phyloP scores from a whole-genome alignment of 352 stramenopile species.

The Phytophthora pluvialis region DNA sequence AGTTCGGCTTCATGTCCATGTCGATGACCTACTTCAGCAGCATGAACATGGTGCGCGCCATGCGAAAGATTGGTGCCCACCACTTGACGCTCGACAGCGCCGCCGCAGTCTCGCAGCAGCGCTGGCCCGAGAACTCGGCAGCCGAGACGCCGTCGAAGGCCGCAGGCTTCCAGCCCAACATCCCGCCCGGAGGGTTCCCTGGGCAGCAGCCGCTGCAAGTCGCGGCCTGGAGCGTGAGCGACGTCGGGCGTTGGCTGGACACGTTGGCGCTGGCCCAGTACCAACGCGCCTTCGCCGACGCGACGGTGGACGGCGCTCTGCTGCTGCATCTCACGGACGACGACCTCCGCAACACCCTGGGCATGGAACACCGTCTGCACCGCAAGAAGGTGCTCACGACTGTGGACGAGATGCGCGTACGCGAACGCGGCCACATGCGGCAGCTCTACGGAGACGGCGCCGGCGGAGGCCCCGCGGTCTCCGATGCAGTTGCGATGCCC shows the following conservation, averaged over 20 bases:
- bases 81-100: conserved; percentile 91
- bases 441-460: conserved; percentile 43
- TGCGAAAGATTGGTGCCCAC: conserved; percentile 93
- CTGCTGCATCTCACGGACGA: conserved; percentile 91
- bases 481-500: conserved; percentile 6
- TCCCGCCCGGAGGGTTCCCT: conserved; percentile 58
- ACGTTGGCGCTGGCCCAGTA: conserved; percentile 91
- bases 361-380: conserved; percentile 95
- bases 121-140: conserved; percentile 61
- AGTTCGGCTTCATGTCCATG: conserved; percentile 99
- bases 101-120: conserved; percentile 62
- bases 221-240: conserved; percentile 84
- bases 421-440: conserved; percentile 55
- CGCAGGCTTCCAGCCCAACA: conserved; percentile 42
- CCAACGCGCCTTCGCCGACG: conserved; percentile 89
- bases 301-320: conserved; percentile 89
- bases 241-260: conserved; percentile 92
- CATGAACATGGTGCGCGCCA: conserved; percentile 97
- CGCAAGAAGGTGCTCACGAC: conserved; percentile 96
- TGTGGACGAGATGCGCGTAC: conserved; percentile 71
- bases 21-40: conserved; percentile 97
- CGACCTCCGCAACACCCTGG: conserved; percentile 94
- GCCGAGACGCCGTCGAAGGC: conserved; percentile 16
- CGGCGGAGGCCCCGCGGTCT: background rate
- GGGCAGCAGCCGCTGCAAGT: conserved; percentile 75